phyloP scores from a whole-genome alignment of 192 early-diverging fungal genomes.

The Diversispora eburnea region DNA sequence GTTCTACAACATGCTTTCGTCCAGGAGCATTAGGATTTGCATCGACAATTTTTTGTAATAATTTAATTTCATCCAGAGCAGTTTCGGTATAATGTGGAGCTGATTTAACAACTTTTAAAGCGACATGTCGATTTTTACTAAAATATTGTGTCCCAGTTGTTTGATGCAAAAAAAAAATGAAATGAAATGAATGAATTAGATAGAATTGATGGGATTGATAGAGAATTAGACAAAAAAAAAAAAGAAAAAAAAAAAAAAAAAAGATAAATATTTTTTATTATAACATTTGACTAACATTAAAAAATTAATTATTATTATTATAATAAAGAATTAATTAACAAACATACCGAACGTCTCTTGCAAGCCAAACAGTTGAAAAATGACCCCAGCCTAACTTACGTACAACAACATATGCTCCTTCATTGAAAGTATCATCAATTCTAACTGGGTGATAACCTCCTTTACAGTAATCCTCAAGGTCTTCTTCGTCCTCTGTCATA shows the following conservation, averaged over 20 bases:
- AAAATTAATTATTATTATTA: too few relatives aligned
- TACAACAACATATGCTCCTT: constrained; percentile 76
- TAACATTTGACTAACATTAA: neutral
- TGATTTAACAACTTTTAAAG: constrained; percentile 96
- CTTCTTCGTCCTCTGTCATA: constrained; percentile 76
- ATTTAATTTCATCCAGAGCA: constrained; percentile 92
- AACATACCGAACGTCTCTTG: constrained; percentile 64
- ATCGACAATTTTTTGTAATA: constrained; percentile 76
- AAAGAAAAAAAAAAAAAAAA: neutral
- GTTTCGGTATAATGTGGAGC: constrained; percentile 94
- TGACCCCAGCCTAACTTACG: constrained; percentile 98
- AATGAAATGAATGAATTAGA: neutral
- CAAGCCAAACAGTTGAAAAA: constrained; percentile 97
- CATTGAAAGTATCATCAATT: constrained; percentile 77
- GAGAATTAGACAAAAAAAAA: neutral
- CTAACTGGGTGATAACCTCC: constrained; percentile 93
- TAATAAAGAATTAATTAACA: neutral
- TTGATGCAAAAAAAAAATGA: constrained; percentile 13
- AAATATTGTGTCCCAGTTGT: neutral
- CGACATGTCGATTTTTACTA: constrained; percentile 74
- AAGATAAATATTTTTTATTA: neutral
- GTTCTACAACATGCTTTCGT: constrained; percentile 71
- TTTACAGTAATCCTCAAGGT: constrained; percentile 84
- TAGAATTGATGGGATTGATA: neutral
- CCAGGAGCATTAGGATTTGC: constrained; percentile 57